phyloP scores from a whole-genome alignment of 2,329 filamentous ascomycete genomes.

The Apiospora hydei region DNA sequence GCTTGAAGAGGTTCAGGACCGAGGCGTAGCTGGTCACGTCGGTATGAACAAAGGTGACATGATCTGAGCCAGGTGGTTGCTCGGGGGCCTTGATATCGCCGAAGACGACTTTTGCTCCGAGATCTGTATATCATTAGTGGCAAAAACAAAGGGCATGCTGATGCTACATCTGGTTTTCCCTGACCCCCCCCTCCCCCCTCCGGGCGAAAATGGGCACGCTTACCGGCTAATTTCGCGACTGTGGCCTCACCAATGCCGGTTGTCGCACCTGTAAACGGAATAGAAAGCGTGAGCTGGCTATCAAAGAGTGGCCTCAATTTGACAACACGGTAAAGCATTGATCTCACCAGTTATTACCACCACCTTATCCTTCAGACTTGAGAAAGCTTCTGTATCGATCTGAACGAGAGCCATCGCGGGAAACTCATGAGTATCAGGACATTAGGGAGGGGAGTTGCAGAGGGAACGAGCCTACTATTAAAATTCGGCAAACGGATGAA shows the following conservation, averaged over 20 bases:
- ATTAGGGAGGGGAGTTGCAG: not conserved
- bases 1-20: conserved; percentile 25
- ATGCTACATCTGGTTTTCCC: too few species aligned
- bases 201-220: too few species aligned
- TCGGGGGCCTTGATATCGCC: not conserved
- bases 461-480: not conserved
- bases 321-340: too few species aligned
- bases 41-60: conserved; percentile 15
- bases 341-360: not conserved
- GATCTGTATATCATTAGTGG: not conserved
- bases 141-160: too few species aligned
- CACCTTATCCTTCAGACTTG: not conserved
- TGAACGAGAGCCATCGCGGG: not conserved
- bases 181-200: too few species aligned
- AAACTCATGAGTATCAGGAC: accelerated
- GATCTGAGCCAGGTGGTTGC: not conserved
- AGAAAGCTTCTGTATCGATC: not conserved
- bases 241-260: not conserved
- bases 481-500: not conserved
- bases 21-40: conserved; percentile 12
- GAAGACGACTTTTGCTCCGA: not conserved
- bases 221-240: not conserved
- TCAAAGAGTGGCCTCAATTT: not conserved
- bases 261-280: not conserved
- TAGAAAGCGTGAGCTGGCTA: not conserved